Evolutionary conservation across 371 early-diverging fungal species (phyloP).

Genomic region (Syncephalastrum racemosum): DNA sequence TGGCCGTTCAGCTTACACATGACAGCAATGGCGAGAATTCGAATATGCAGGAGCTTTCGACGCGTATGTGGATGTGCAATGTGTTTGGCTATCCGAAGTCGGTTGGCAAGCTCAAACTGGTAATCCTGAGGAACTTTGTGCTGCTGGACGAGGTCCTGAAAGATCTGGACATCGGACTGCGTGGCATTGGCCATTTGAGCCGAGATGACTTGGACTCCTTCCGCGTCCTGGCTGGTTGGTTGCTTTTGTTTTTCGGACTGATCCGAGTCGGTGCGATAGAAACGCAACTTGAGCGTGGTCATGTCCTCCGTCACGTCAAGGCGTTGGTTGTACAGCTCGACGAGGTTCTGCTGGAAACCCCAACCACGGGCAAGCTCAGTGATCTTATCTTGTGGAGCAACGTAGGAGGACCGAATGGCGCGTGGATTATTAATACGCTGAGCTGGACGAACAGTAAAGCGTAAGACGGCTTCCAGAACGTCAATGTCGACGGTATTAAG

Average conservation of each 20-base stretch:
- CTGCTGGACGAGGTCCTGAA: conserved; percentile 46
- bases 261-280: conserved; percentile 56
- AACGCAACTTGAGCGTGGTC: conserved; percentile 56
- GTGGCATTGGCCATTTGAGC: conserved; percentile 15
- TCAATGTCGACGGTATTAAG: conserved; percentile 75
- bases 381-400: conserved; percentile 63
- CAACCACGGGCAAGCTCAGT: conserved; percentile 62
- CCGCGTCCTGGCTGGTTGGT: conserved; percentile 18
- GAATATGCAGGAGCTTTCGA: conserved; percentile 63
- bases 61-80: conserved; percentile 50
- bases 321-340: conserved; percentile 40
- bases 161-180: conserved; percentile 39
- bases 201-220: conserved; percentile 29
- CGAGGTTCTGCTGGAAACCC: conserved; percentile 51
- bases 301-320: conserved; percentile 51
- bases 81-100: conserved; percentile 72
- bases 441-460: conserved; percentile 78
- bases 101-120: conserved; percentile 77
- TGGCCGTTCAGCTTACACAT: conserved; percentile 47
- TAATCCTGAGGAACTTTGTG: conserved; percentile 77
- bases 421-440: conserved; percentile 78
- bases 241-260: conserved; percentile 3
- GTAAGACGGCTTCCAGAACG: conserved; percentile 69
- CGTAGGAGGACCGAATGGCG: conserved; percentile 64
- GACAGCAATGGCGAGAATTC: conserved; percentile 78